A percentile compares a stretch with the other conserved stretches of the same genome.
Evolutionary conservation across 352 stramenopile species (phyloP).

Genomic region (Plasmopara halstedii): DNA sequence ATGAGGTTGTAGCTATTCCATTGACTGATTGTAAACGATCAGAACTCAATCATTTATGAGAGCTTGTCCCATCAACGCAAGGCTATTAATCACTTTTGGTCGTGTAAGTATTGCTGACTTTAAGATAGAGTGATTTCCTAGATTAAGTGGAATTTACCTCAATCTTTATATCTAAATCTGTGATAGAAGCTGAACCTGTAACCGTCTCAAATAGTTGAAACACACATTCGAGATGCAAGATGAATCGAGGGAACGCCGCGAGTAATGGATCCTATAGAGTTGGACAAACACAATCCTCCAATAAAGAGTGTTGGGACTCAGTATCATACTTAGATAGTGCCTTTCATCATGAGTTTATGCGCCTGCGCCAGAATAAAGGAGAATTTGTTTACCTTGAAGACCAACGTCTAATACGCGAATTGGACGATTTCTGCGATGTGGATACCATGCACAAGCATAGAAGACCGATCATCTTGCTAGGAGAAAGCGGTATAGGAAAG

Average conservation of each 20-base stretch:
- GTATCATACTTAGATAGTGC: conserved; percentile 73
- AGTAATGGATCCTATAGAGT: conserved; percentile 7
- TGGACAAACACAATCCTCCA: conserved; percentile 5
- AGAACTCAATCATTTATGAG: too few relatives aligned
- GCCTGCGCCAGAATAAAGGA: conserved; percentile 45
- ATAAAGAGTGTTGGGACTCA: conserved; percentile 67
- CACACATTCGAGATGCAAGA: too few relatives aligned
- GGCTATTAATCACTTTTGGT: too few relatives aligned
- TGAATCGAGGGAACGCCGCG: conserved; percentile 16
- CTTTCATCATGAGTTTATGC: conserved; percentile 81
- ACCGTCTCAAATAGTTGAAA: too few relatives aligned
- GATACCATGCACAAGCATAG: conserved; percentile 78
- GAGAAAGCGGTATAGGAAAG: conserved; percentile 67
- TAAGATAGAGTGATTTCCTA: too few relatives aligned
- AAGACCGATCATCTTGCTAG: conserved; percentile 64
- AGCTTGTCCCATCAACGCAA: too few relatives aligned
- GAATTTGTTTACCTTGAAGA: conserved; percentile 79
- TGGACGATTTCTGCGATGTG: conserved; percentile 83
- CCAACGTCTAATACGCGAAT: conserved; percentile 42
- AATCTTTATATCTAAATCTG: too few relatives aligned
- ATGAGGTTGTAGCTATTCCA: too few relatives aligned
- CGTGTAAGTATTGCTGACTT: too few relatives aligned
- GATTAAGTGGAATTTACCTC: too few relatives aligned
- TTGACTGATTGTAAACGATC: too few relatives aligned
- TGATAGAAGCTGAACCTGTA: too few relatives aligned